These are phyloP conservation scores for Poa pratensis DNA, from an alignment of 176 grass and related monocot genomes.

Conservation along the genomic window DNA sequence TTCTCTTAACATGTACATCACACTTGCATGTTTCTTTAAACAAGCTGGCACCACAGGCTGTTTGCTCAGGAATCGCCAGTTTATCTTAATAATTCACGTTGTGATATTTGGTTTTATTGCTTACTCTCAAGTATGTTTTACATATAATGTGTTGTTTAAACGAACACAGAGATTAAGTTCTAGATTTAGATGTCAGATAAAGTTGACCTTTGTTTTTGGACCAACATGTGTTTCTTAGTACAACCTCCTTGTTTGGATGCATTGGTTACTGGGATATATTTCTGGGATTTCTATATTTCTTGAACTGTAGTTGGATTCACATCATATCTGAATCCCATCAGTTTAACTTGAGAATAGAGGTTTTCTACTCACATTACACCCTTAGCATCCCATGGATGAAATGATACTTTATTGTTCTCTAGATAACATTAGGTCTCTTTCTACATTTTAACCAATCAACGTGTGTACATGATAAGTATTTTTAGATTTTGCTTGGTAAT, in stretches of 20 bases:
- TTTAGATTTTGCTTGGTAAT: not conserved
- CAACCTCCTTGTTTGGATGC: not conserved
- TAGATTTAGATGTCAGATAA: no score
- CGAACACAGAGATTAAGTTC: no score
- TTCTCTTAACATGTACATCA: conserved; percentile 6
- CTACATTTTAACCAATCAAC: not conserved
- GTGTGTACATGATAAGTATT: not conserved
- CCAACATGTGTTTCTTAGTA: not conserved
- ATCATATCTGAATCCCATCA: not conserved
- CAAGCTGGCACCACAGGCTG: not conserved
- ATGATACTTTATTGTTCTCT: not conserved
- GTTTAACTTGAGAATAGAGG: not conserved
- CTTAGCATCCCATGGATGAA: no score
- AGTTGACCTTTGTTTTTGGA: no score
- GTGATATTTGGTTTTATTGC: not conserved
- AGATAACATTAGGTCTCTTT: not conserved
- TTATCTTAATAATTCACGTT: not conserved
- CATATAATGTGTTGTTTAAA: no score
- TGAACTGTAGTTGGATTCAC: not conserved
- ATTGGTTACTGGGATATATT: not conserved
- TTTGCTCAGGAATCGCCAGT: not conserved
- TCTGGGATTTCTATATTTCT: not conserved
- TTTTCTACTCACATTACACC: not conserved
- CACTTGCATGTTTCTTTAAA: not conserved
- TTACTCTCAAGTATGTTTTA: not conserved